Conservation (phyloP, 2,329 filamentous ascomycete species). For the Exophiala sp. region DNA sequence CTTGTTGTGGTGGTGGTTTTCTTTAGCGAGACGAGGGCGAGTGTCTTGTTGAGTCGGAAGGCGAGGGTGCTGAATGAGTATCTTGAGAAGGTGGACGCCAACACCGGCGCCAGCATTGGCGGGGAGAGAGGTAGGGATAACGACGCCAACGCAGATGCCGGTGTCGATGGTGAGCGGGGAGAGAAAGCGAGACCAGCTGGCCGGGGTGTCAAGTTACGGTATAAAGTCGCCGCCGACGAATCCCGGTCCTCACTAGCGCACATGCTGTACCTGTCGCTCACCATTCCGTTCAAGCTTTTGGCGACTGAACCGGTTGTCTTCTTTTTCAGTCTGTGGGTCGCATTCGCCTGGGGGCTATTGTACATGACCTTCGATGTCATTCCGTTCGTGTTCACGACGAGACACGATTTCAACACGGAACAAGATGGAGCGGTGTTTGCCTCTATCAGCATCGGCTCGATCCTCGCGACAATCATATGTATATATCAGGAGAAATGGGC, state of each 20-base stretch:
- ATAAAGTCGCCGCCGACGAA: conserved; percentile 25
- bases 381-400: conserved; percentile 68
- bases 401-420: conserved; percentile 65
- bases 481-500: conserved; percentile 63
- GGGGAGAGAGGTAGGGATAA: no score
- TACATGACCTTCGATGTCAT: conserved; percentile 82
- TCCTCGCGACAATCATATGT: conserved; percentile 64
- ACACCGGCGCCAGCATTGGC: no score
- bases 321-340: conserved; percentile 81
- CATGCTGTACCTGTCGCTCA: conserved; percentile 28
- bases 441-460: conserved; percentile 65
- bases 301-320: conserved; percentile 62
- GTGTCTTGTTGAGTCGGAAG: conserved; percentile 73
- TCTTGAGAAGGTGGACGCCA: conserved; percentile 60
- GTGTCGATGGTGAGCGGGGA: conserved; percentile 46
- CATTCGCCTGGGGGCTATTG: conserved; percentile 84
- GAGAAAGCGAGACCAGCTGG: not conserved
- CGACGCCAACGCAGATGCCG: conserved; percentile 46
- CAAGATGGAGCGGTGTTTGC: conserved; percentile 70
- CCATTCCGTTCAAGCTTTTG: conserved; percentile 46
- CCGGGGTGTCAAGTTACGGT: conserved; percentile 11
- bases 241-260: conserved; percentile 21
- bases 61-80: conserved; percentile 71
- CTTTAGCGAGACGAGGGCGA: conserved; percentile 79
- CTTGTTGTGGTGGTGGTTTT: conserved; percentile 63